Conservation (phyloP, 1,284 basidiomycete genomes). For the Moesziomyces antarcticus region DNA sequence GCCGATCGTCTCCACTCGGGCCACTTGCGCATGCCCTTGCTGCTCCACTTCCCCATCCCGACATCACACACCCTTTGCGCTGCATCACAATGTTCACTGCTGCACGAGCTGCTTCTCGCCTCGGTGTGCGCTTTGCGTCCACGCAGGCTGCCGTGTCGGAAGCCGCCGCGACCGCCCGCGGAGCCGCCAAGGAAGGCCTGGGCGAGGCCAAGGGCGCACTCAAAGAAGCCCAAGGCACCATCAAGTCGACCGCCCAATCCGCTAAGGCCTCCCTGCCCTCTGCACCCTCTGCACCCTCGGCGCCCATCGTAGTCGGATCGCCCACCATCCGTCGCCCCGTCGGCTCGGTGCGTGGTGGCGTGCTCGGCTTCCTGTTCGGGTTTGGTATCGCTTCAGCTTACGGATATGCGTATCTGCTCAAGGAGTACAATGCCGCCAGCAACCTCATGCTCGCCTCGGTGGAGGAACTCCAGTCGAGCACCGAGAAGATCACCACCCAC, state of each 20-base stretch:
- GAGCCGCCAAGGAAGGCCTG: constrained; percentile 19
- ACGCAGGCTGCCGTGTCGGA: constrained; percentile 25
- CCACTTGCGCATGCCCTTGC: neutral
- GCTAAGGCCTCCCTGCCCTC: constrained; percentile 25
- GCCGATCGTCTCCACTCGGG: constrained; percentile 1
- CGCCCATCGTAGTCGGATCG: constrained; percentile 31
- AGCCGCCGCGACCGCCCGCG: constrained; percentile 14
- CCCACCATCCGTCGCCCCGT: constrained; percentile 43
- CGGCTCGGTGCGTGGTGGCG: constrained; percentile 41
- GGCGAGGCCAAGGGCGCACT: constrained; percentile 27
- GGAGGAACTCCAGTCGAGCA: constrained; percentile 84
- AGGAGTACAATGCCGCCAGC: constrained; percentile 88
- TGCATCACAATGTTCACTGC: constrained; percentile 18
- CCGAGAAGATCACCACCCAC: constrained; percentile 73
- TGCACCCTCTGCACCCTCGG: constrained; percentile 22
- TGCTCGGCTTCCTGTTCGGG: constrained; percentile 87
- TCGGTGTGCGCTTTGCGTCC: constrained; percentile 14
- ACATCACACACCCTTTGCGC: too few species aligned
- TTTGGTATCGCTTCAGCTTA: constrained; percentile 81
- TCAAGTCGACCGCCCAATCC: constrained; percentile 4
- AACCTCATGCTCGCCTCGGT: constrained; percentile 84
- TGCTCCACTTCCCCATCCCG: neutral
- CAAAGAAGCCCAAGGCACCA: constrained; percentile 8
- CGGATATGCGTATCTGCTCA: constrained; percentile 85
- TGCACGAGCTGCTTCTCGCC: constrained; percentile 1